phyloP scores from a whole-genome alignment of 106 monocot genomes.

The Dendrobium catenatum region DNA sequence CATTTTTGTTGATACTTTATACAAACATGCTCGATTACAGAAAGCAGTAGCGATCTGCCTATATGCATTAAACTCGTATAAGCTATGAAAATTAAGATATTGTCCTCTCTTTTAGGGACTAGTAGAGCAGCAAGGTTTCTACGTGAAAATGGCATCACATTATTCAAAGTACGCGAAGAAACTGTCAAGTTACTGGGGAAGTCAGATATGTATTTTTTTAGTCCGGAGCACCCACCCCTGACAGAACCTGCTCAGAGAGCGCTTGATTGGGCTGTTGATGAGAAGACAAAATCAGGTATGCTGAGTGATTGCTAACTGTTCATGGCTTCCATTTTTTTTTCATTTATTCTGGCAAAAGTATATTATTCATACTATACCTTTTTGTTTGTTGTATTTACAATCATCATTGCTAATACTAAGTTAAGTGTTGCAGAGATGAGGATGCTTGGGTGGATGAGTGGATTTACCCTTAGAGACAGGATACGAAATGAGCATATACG shows the following conservation, averaged over 20 bases:
- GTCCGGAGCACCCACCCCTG: constrained; percentile 69
- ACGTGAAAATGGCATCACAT: constrained; percentile 67
- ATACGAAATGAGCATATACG: too few species aligned
- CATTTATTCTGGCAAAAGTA: neutral
- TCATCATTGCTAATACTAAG: neutral
- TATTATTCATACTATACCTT: neutral
- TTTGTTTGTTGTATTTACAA: neutral
- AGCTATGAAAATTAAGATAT: neutral
- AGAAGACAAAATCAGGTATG: constrained; percentile 81
- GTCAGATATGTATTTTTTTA: constrained; percentile 74
- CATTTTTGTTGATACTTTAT: neutral
- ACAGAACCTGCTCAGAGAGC: constrained; percentile 84
- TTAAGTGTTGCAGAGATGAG: too few species aligned
- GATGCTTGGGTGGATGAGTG: too few species aligned
- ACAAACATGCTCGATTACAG: neutral
- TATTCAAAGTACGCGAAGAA: constrained; percentile 72
- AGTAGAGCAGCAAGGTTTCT: constrained; percentile 76
- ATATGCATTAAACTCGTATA: neutral
- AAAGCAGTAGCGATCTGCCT: neutral
- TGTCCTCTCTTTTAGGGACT: constrained; percentile 46
- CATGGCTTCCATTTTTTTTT: neutral
- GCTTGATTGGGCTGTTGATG: constrained; percentile 83
- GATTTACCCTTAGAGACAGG: too few species aligned
- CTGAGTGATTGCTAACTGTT: neutral
- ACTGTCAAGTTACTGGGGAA: constrained; percentile 78